phyloP scores from a whole-genome alignment of 768 basidiomycete genomes.

The Tylopilus felleus region DNA sequence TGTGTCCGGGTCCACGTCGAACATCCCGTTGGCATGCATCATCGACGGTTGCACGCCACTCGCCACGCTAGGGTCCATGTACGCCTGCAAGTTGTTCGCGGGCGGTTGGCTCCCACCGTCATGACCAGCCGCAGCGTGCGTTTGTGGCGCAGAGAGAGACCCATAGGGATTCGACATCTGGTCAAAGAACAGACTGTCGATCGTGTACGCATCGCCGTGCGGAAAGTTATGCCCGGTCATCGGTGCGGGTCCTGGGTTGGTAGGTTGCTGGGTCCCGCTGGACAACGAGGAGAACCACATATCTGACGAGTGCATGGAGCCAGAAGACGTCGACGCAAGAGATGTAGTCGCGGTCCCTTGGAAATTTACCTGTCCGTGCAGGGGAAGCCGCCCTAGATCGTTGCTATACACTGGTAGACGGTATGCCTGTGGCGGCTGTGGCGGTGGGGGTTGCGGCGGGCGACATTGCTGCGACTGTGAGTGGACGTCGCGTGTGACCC shows the following conservation, averaged over 20 bases:
- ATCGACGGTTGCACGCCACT: background rate
- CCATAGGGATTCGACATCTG: slow-evolving; percentile 13
- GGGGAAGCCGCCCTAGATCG: slow-evolving; percentile 54
- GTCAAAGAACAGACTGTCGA: slow-evolving; percentile 24
- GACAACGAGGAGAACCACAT: slow-evolving; percentile 23
- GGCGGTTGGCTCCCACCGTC: background rate
- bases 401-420: slow-evolving; percentile 54
- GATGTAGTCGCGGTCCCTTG: background rate
- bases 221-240: slow-evolving; percentile 1
- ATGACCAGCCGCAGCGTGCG: background rate
- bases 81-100: slow-evolving; percentile 11
- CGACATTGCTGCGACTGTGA: slow-evolving; percentile 7
- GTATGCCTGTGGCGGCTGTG: slow-evolving; percentile 18
- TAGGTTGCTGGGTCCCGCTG: background rate
- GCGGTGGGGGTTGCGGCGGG: slow-evolving; percentile 6
- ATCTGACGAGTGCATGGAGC: slow-evolving; percentile 1
- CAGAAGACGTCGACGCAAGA: background rate
- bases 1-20: slow-evolving; percentile 44
- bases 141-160: background rate
- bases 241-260: background rate
- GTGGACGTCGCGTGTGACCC: slow-evolving; percentile 28
- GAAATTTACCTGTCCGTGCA: slow-evolving; percentile 33
- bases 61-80: slow-evolving; percentile 6
- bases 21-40: slow-evolving; percentile 2
- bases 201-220: slow-evolving; percentile 9